Evolutionary conservation across 78 protist genomes (phyloP).

Genomic region (Salpingoeca rosetta): DNA sequence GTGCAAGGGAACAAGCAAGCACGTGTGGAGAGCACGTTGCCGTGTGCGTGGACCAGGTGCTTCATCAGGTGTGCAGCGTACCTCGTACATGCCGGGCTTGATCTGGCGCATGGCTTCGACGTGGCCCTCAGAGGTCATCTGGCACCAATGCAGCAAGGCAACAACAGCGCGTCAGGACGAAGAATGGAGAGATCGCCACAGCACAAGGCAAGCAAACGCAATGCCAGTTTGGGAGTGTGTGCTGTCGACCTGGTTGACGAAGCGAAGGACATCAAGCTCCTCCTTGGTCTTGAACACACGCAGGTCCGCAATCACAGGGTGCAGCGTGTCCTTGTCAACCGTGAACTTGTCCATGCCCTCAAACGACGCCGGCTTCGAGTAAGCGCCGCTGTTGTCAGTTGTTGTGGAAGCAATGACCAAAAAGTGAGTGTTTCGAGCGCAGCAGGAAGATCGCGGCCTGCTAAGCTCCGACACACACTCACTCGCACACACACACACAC

Average conservation of each 20-base stretch:
- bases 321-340: neutral
- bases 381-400: neutral
- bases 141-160: neutral
- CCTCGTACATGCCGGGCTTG: constrained; percentile 1
- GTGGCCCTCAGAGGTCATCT: constrained; percentile 40
- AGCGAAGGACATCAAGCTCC: constrained; percentile 55
- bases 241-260: constrained; percentile 10
- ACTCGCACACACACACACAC: too few species aligned
- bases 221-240: too few species aligned
- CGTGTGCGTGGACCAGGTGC: too few species aligned
- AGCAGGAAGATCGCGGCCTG: too few species aligned
- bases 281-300: constrained; percentile 52
- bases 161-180: too few species aligned
- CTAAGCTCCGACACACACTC: too few species aligned
- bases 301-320: constrained; percentile 20
- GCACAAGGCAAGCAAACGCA: too few species aligned
- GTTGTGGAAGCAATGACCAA: too few species aligned
- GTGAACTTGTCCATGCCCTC: neutral
- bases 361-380: neutral
- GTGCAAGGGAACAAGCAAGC: too few species aligned
- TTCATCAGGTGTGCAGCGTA: too few species aligned
- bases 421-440: too few species aligned
- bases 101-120: constrained; percentile 34
- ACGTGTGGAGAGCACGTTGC: neutral
- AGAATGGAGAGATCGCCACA: too few species aligned